Percentiles rank a stretch among this genome's conserved stretches.
These are phyloP conservation scores for Tricholoma matsutake DNA, from an alignment of 768 basidiomycete species.

Conservation along the genomic window DNA sequence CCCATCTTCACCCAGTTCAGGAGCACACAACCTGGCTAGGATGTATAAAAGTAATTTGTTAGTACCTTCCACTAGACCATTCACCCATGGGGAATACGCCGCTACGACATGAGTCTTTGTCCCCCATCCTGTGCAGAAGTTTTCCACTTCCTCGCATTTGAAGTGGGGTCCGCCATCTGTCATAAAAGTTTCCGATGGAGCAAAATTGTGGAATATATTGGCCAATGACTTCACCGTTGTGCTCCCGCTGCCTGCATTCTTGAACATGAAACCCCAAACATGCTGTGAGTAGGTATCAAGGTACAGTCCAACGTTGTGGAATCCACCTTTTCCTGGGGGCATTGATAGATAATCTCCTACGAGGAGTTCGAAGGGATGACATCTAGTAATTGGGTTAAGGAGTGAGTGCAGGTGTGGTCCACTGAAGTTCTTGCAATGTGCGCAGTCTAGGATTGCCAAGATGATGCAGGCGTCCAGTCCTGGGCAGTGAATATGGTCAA, in stretches of 20 bases:
- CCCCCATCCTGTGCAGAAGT: constrained; percentile 21
- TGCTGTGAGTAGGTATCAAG: constrained; percentile 30
- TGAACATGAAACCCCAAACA: constrained; percentile 28
- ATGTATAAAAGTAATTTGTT: constrained; percentile 28
- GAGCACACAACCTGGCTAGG: constrained; percentile 29
- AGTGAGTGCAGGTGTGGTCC: constrained; percentile 27
- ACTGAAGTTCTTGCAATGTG: constrained; percentile 30
- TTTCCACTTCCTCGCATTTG: constrained; percentile 19
- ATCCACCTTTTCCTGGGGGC: constrained; percentile 31
- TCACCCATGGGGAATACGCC: constrained; percentile 22
- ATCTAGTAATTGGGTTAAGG: constrained; percentile 20
- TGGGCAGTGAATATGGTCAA: not conserved
- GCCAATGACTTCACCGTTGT: constrained; percentile 2
- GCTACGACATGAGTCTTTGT: constrained; percentile 4
- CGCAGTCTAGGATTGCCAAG: not conserved
- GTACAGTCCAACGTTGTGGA: constrained; percentile 10
- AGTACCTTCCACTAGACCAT: constrained; percentile 30
- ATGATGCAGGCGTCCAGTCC: not conserved
- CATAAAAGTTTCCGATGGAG: constrained; percentile 30
- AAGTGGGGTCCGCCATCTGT: constrained; percentile 4
- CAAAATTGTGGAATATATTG: constrained; percentile 9
- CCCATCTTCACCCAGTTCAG: constrained; percentile 18
- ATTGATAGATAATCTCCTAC: not conserved
- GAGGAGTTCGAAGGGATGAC: not conserved
- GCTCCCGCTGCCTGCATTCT: constrained; percentile 5